phyloP scores from a whole-genome alignment of 805 yeast species.

The Kazachstania viticola region DNA sequence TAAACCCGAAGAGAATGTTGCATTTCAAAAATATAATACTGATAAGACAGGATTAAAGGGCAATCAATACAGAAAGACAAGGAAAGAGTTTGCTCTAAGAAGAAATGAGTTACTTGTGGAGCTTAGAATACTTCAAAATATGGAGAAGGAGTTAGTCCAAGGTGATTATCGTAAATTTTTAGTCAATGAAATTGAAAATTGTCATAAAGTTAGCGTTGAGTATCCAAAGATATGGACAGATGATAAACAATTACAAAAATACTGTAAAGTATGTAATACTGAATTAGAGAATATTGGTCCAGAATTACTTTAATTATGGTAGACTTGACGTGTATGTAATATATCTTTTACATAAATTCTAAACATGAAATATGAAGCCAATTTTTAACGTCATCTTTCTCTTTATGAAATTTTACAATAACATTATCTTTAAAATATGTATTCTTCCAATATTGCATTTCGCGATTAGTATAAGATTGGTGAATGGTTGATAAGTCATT shows the following conservation, averaged over 20 bases:
- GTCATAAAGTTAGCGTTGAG: conserved; percentile 32
- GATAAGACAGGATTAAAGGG: conserved; percentile 4
- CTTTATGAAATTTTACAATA: conserved; percentile 27
- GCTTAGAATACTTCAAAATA: conserved; percentile 48
- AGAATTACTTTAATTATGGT: background rate
- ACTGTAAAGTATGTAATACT: conserved; percentile 25
- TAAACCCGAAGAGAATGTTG: conserved; percentile 18
- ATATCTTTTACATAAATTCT: conserved; percentile 11
- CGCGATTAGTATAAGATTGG: conserved; percentile 40
- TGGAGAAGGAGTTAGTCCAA: conserved; percentile 50
- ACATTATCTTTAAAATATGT: conserved; percentile 38
- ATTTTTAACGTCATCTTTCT: conserved; percentile 12
- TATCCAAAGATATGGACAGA: conserved; percentile 17
- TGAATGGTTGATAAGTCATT: conserved; percentile 27
- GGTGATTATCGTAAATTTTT: conserved; percentile 70
- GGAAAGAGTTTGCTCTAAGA: conserved; percentile 48
- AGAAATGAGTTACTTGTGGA: conserved; percentile 66
- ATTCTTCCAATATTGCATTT: conserved; percentile 44
- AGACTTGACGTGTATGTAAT: background rate
- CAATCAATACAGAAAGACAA: conserved; percentile 21
- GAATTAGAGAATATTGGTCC: conserved; percentile 19
- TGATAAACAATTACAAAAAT: conserved; percentile 17
- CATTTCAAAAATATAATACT: conserved; percentile 26
- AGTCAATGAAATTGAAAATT: conserved; percentile 42
- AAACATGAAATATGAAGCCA: conserved; percentile 20